Conservation (phyloP, 2,329 filamentous ascomycete species). For the Trichoderma koningii region DNA sequence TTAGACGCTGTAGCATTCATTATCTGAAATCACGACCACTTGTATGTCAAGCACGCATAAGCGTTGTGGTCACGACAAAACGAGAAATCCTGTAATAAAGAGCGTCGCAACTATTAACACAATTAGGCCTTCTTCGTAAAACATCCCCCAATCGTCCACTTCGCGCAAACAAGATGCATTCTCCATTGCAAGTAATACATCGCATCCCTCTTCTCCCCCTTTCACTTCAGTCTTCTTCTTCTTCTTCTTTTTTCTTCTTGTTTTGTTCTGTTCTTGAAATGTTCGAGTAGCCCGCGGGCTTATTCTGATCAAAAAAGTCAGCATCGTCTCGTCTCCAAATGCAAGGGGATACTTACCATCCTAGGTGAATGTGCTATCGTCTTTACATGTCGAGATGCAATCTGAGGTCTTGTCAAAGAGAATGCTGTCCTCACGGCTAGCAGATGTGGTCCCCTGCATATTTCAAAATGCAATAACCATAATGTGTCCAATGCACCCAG, state of each 20-base stretch:
- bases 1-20: constrained; percentile 9
- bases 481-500: constrained; percentile 61
- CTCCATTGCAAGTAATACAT: constrained; percentile 24
- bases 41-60: background rate
- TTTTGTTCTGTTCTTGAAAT: constrained; percentile 3
- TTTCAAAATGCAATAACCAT: constrained; percentile 63
- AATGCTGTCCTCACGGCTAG: constrained; percentile 32
- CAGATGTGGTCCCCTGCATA: constrained; percentile 45
- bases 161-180: constrained; percentile 28
- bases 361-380: constrained; percentile 27
- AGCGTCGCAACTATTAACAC: constrained; percentile 28
- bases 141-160: constrained; percentile 9
- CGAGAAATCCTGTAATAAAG: constrained; percentile 26
- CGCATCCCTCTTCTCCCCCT: background rate
- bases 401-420: constrained; percentile 28
- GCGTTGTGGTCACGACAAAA: constrained; percentile 13
- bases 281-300: constrained; percentile 10
- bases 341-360: background rate
- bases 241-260: background rate
- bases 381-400: constrained; percentile 35
- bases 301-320: constrained; percentile 15
- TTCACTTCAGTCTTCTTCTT: background rate
- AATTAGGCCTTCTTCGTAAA: constrained; percentile 23
- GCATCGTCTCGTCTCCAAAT: constrained; percentile 9
- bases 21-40: constrained; percentile 12